These are phyloP conservation scores for Isoetes taiwanensis DNA, from an alignment of 75 land plant genomes.

Conservation along the genomic window DNA sequence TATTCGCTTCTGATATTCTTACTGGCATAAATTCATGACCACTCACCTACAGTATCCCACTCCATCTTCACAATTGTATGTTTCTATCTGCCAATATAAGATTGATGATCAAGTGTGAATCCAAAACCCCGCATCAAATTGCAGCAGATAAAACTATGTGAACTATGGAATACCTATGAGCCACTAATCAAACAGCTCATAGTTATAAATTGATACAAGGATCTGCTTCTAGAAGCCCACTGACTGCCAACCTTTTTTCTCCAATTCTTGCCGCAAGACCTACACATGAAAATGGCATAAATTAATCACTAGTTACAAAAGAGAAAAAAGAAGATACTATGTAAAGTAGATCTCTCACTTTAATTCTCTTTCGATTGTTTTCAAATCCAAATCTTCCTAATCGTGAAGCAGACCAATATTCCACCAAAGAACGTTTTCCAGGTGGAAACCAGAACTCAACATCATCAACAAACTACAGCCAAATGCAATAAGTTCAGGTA, in stretches of 20 bases:
- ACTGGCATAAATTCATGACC: too few relatives aligned
- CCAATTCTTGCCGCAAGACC: conserved; percentile 63
- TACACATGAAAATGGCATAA: too few relatives aligned
- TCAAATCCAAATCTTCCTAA: conserved; percentile 58
- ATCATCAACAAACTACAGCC: conserved; percentile 74
- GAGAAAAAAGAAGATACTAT: background rate
- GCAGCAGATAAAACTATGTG: too few relatives aligned
- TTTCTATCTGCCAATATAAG: too few relatives aligned
- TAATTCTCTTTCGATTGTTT: conserved; percentile 69
- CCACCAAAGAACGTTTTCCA: conserved; percentile 63
- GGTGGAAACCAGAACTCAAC: conserved; percentile 98
- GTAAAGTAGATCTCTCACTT: conserved; percentile 25
- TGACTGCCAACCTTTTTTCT: conserved; percentile 80
- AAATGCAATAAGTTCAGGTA: background rate
- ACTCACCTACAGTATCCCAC: too few relatives aligned
- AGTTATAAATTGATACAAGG: too few relatives aligned
- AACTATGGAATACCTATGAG: too few relatives aligned
- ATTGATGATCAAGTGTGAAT: too few relatives aligned
- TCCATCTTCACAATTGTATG: too few relatives aligned
- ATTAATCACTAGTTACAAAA: background rate
- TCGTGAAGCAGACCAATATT: conserved; percentile 86
- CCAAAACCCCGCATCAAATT: too few relatives aligned
- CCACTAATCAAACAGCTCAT: too few relatives aligned
- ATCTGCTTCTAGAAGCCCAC: conserved; percentile 25
- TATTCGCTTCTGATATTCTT: too few relatives aligned